Conservation (phyloP, 1,284 basidiomycete species). For the Trametes polyzona region DNA sequence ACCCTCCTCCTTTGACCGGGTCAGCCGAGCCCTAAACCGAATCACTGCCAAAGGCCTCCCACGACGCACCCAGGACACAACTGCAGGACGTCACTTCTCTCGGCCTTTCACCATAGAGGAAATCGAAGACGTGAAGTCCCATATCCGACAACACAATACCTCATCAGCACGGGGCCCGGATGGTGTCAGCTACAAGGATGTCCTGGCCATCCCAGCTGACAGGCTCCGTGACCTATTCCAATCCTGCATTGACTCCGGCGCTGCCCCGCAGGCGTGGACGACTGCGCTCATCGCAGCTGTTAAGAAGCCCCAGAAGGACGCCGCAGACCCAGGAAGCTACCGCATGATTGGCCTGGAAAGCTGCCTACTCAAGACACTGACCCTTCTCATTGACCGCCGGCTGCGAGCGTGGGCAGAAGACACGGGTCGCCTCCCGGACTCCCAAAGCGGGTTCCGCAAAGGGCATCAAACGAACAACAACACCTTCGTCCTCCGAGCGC, state of each 20-base stretch:
- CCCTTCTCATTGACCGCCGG: constrained; percentile 28
- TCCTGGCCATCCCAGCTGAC: constrained; percentile 21
- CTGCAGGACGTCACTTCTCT: constrained; percentile 17
- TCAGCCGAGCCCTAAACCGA: background rate
- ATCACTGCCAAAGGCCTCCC: background rate
- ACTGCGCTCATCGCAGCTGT: constrained; percentile 31
- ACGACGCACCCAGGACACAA: background rate
- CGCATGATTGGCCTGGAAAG: constrained; percentile 37
- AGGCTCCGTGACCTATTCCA: constrained; percentile 23
- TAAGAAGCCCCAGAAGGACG: constrained; percentile 28
- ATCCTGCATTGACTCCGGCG: constrained; percentile 21
- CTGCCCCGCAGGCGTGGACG: constrained; percentile 30
- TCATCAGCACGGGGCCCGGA: constrained; percentile 22
- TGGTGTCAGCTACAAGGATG: constrained; percentile 15
- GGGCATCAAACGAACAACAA: constrained; percentile 31
- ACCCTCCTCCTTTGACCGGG: background rate
- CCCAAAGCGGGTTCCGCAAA: constrained; percentile 33
- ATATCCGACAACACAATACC: constrained; percentile 3
- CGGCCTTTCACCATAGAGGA: constrained; percentile 23
- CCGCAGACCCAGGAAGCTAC: constrained; percentile 30
- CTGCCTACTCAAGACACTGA: constrained; percentile 38
- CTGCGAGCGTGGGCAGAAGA: constrained; percentile 25
- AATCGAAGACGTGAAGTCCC: constrained; percentile 19
- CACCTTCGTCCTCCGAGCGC: constrained; percentile 31
- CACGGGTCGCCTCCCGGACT: constrained; percentile 18